Base-by-base conservation (phyloP, 2,329 filamentous ascomycete genomes). In the Penicillium paneum region DNA sequence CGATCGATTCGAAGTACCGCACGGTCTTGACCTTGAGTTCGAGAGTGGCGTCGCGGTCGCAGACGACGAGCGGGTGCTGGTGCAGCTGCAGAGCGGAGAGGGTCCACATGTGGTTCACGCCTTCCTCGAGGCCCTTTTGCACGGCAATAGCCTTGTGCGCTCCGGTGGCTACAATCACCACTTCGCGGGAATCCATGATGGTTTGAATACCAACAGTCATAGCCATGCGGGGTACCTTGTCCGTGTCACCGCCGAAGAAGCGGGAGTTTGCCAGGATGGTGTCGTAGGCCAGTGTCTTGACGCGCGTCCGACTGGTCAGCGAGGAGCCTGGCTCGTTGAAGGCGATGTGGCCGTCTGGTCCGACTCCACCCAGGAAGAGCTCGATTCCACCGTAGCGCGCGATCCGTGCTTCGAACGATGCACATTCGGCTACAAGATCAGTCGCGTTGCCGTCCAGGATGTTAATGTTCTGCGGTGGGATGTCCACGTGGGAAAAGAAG, bases 101-200 rank as follows among this genome's bases (percentile, higher is more conserved):
- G 1, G 90, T 93, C 90, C 90, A 95, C 88, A 93, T 93, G 75
- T 94, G 90, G 71, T 91, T 93, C 57, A 95, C 83, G 29, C 87
- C 88, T 53, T 87, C 86, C 72, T 95, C 90, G 59, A 95, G 83
- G 63, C 88, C 91, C 65, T 85, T 87, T 71, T 92, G 88, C 59
- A 95, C 76, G 28, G 90, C 90, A 32, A 89, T 77, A 1, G 90
- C 84, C 74, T 95, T 95, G 78, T 90, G 88, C 40, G 88, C 85
- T 21, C 90, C 90, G 1, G 89, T 83, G 59, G 91, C 90, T 64
- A 95, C 90, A 63, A 91, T 86, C 28, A 94, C 85, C 10, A 95
- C 88, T 73, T 94, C 90, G 50, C 87, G 79, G 3, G 90, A 86
- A 70, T 93, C 89, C 61, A 94, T 80, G 36, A 94, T 86, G 1